Percentiles rank a stretch among this genome's conserved stretches.
Conservation (phyloP, 1,284 basidiomycete species). For the Cutaneotrichosporon daszewskae region DNA sequence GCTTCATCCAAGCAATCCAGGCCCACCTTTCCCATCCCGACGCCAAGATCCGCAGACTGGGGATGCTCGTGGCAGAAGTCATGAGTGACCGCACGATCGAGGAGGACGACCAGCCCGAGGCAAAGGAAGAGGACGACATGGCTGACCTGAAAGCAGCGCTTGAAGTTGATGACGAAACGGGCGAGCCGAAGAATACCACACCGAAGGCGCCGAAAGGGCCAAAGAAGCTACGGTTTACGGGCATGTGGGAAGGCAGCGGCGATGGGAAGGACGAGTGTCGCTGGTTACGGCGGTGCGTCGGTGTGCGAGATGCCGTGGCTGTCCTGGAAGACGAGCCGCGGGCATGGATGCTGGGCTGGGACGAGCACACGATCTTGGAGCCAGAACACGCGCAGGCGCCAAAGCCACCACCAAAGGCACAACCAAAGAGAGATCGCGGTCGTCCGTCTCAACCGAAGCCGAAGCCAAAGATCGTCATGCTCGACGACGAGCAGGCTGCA, state of each 20-base stretch:
- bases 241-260: slow-evolving; percentile 70
- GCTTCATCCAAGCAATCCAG: slow-evolving; percentile 68
- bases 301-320: slow-evolving; percentile 54
- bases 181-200: slow-evolving; percentile 4
- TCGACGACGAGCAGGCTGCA: slow-evolving; percentile 53
- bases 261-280: slow-evolving; percentile 64
- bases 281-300: slow-evolving; percentile 54
- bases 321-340: slow-evolving; percentile 1
- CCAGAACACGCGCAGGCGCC: not conserved
- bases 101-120: slow-evolving; percentile 2
- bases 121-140: slow-evolving; percentile 27
- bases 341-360: slow-evolving; percentile 38
- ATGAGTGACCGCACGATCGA: slow-evolving; percentile 35
- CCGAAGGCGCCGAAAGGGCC: slow-evolving; percentile 31
- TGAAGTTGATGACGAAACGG: slow-evolving; percentile 30
- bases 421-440: slow-evolving; percentile 2
- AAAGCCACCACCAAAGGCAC: not conserved
- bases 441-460: slow-evolving; percentile 5
- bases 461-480: slow-evolving; percentile 31
- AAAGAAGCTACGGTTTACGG: slow-evolving; percentile 58
- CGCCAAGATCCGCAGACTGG: slow-evolving; percentile 69
- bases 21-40: slow-evolving; percentile 75
- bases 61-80: slow-evolving; percentile 87
- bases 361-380: not conserved
- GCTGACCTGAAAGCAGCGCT: slow-evolving; percentile 39